Evolutionary conservation across 208 protist genomes (phyloP), one percentile per base, ranked within the genome.

Genomic region (Acanthamoeba divionensis): DNA sequence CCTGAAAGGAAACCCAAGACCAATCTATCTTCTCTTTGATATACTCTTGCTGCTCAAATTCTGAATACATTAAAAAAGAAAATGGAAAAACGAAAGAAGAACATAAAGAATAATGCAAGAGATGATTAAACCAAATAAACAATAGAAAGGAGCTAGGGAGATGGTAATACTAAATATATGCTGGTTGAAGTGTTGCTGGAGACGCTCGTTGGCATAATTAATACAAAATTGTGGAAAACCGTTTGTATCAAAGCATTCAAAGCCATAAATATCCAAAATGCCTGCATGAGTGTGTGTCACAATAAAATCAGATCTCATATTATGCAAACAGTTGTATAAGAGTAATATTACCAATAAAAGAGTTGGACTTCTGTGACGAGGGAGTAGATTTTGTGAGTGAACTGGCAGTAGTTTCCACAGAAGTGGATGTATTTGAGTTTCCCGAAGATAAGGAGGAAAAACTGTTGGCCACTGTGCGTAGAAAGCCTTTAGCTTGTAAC

Each of bases 131-230:
- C 98, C 8, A 92, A 69, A 21, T 96, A 95, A 92, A 98, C 98
- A 89, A 98, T 97, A 90, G 98, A 96, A 91, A 99, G 97, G 91
- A 98, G 97, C 54, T 96, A 57, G 44, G 93, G n/a, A n/a, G n/a
- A n/a, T n/a, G n/a, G n/a, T n/a, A n/a, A n/a, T 77, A 77, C 66
- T 94, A 90, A 98, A 97, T 67, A 96, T 96, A 75, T 97, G 93
- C 38, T 95, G 80, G 87, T 97, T 97, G 93, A 97, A 97, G 85
- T 95, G 91, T 47, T 91, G 87, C 92, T 99, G 98, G 29, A 99
- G 94, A 90, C 99, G 99, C 91, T 99, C 98, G 90, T 99, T 99
- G 50, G 98, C 97, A 90, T 98, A 99, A 94, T 99, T 99, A 93
- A 99, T 99, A 95, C 98, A 99, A 48, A 99, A 98, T 93, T 99